A percentile compares a stretch with the other conserved stretches of the same genome.
phyloP scores from a whole-genome alignment of 768 basidiomycete genomes.

The Mycena alexandri region DNA sequence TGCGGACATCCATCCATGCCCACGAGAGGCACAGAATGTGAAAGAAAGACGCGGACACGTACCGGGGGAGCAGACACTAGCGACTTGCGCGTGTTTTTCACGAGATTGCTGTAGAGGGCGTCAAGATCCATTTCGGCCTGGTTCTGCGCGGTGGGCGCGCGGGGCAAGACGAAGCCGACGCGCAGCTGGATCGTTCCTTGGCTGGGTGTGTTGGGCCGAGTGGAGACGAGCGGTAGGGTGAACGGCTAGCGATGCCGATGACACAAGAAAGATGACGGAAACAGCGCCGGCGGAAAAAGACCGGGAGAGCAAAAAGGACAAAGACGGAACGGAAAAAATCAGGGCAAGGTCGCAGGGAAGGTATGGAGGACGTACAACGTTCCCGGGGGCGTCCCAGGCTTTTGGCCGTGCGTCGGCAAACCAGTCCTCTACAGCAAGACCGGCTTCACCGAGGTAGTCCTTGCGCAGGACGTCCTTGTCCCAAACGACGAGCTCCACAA shows the following conservation, averaged over 20 bases:
- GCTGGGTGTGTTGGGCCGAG: constrained; percentile 54
- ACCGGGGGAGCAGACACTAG: constrained; percentile 86
- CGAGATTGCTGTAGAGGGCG: constrained; percentile 73
- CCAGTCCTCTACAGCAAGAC: constrained; percentile 86
- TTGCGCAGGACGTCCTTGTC: constrained; percentile 92
- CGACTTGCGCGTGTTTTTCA: constrained; percentile 72
- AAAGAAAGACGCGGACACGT: constrained; percentile 44
- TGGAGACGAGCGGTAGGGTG: constrained; percentile 55
- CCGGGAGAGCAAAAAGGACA: constrained; percentile 21
- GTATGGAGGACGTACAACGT: constrained; percentile 65
- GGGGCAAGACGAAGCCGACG: constrained; percentile 62
- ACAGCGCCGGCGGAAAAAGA: not conserved
- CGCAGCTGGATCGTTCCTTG: constrained; percentile 59
- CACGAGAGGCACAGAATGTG: not conserved
- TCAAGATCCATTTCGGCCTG: constrained; percentile 59
- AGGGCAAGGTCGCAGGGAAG: constrained; percentile 1
- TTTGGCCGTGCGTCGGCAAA: constrained; percentile 62
- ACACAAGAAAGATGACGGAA: not conserved
- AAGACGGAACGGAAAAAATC: constrained; percentile 13
- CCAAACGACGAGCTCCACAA: constrained; percentile 91
- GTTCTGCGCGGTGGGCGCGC: constrained; percentile 52
- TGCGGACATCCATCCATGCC: too few relatives aligned
- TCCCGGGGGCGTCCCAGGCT: constrained; percentile 72
- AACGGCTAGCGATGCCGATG: constrained; percentile 45
- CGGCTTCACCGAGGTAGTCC: constrained; percentile 94